Percentiles rank a stretch among this genome's conserved stretches.
These are phyloP conservation scores for Haberlea rhodopensis DNA, from an alignment of 257 asterid genomes.

Conservation along the genomic window DNA sequence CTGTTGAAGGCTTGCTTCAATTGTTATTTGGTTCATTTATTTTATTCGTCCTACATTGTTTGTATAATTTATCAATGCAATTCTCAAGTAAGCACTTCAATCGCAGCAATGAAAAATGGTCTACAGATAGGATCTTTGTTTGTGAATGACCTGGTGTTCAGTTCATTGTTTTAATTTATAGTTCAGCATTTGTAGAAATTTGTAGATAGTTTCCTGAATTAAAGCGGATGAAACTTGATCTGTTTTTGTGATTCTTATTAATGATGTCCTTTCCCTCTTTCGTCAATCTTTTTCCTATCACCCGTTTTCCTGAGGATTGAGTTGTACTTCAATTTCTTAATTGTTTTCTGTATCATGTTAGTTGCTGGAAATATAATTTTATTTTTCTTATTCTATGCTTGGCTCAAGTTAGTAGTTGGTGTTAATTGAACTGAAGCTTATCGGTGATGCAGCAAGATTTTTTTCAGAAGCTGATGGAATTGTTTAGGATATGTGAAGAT, in stretches of 20 bases:
- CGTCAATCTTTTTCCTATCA: no score
- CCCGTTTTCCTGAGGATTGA: not conserved
- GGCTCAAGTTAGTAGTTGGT: constrained; percentile 20
- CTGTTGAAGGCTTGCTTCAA: no score
- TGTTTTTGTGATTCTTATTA: no score
- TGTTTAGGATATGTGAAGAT: constrained; percentile 78
- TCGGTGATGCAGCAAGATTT: constrained; percentile 68
- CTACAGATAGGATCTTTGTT: not conserved
- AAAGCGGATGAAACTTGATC: no score
- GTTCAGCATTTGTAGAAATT: not conserved
- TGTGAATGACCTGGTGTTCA: not conserved
- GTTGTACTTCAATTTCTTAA: not conserved
- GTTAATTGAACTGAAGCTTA: constrained; percentile 28
- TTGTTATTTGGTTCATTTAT: constrained; percentile 12
- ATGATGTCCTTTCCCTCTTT: constrained; percentile 4
- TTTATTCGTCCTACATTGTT: not conserved
- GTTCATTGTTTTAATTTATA: not conserved
- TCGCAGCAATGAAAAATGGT: not conserved
- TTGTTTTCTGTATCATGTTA: not conserved
- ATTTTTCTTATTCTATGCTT: constrained; percentile 12
- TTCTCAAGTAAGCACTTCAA: not conserved
- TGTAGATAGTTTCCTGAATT: constrained; percentile 1
- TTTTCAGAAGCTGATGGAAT: constrained; percentile 73
- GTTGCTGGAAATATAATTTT: not conserved
- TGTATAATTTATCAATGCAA: not conserved